Evolutionary conservation across 1,284 basidiomycete species (phyloP), one percentile per base, ranked within the genome.

Genomic region (Microbotryomycetes sp.): DNA sequence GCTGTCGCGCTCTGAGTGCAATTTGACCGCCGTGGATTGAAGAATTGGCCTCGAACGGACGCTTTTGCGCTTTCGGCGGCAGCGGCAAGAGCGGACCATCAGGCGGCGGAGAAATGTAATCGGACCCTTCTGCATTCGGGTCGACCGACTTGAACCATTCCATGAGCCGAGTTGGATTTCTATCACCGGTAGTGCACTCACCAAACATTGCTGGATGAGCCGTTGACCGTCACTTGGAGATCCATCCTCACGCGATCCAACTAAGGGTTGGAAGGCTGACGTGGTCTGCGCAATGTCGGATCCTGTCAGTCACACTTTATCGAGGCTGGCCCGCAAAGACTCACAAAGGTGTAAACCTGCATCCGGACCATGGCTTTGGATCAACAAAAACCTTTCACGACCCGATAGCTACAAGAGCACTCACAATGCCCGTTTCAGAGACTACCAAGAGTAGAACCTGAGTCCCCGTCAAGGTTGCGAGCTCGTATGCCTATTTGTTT

Each of bases 401-500:
- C 5, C 9, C 4, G 7, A 26, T 9, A 26, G 13, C 4, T 7
- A 6, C 13, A 5, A 11, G 15, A 3, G 90, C 3, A 47, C 64
- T 46, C 54, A 97, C 94, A 57, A 98, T 85, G 6, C 96, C 96
- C 0, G 96, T 97, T 79, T 98, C 94, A 5, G 91, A 96, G 7
- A 98, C 94, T 73, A 98, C 94, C 61, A 98, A 85, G 27, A 98
- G 82, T 6, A 98, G 82, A 55, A 98, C 92, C 74, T 98, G 94
- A 0, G 94, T 97, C 54, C 96, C 94, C 9, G 94, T 98, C 65
- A 98, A 82, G 15, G 93, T 97, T 7, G 94, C 96, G 16, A 98
- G 83, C 76, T 98, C 94, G 77, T 97, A 98, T 2, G 94, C 94
- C 91, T 91, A n/a, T n/a, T n/a, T n/a, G 72, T n/a, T 24, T 5